These are phyloP conservation scores for Sarocladiaceae sp. DNA, from an alignment of 2,329 filamentous ascomycete species.

Conservation along the genomic window DNA sequence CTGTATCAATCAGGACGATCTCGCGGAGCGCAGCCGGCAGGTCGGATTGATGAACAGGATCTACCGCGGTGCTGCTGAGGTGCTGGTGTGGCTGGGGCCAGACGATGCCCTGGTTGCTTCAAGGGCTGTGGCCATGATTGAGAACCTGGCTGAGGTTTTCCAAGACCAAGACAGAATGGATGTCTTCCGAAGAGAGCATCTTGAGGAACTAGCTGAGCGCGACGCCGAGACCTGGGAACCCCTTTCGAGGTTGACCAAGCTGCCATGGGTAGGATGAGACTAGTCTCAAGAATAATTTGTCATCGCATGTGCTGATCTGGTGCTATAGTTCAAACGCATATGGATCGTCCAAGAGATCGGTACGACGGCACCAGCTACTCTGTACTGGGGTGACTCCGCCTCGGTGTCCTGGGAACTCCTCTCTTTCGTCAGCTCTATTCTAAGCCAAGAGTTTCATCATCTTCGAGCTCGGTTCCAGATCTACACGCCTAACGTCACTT, in stretches of 20 bases:
- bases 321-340: constrained; percentile 30
- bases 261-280: constrained; percentile 25
- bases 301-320: too few species aligned
- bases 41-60: constrained; percentile 34
- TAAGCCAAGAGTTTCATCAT: constrained; percentile 29
- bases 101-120: constrained; percentile 23
- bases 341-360: constrained; percentile 35
- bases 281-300: background rate
- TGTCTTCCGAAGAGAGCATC: constrained; percentile 23
- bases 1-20: constrained; percentile 35
- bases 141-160: constrained; percentile 24
- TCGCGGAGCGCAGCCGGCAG: constrained; percentile 29
- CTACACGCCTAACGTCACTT: constrained; percentile 28
- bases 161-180: constrained; percentile 24
- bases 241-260: constrained; percentile 25
- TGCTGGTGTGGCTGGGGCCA: constrained; percentile 32
- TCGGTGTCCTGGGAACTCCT: constrained; percentile 28
- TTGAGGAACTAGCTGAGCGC: constrained; percentile 24
- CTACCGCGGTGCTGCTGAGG: constrained; percentile 26
- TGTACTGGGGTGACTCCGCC: constrained; percentile 27
- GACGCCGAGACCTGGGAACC: constrained; percentile 24
- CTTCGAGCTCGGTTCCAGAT: constrained; percentile 24
- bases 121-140: constrained; percentile 23
- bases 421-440: constrained; percentile 24
- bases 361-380: constrained; percentile 25